Conservation (phyloP, 257 asterid genomes). For the Petrea volubilis region DNA sequence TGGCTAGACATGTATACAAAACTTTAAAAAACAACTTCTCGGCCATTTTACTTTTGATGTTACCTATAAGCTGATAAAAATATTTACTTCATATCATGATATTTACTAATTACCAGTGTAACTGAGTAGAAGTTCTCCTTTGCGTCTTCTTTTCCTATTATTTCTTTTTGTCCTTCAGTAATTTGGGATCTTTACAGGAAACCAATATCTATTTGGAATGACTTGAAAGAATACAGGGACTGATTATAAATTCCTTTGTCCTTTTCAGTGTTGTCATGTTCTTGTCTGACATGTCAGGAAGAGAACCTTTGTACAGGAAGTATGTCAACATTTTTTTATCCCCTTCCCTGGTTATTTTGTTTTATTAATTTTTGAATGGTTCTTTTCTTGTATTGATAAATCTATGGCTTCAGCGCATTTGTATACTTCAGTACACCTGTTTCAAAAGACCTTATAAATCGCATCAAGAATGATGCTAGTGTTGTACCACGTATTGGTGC, state of each 20-base stretch:
- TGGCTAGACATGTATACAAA: too few species aligned
- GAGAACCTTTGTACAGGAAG: constrained; percentile 97
- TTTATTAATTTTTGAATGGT: constrained; percentile 15
- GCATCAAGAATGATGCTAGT: constrained; percentile 87
- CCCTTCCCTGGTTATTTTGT: constrained; percentile 10
- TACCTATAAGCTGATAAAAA: too few species aligned
- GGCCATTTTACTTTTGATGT: too few species aligned
- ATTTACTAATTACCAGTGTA: background rate
- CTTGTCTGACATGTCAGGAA: constrained; percentile 99
- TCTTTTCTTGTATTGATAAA: constrained; percentile 21
- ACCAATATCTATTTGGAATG: constrained; percentile 7
- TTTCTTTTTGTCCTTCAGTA: background rate
- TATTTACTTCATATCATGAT: too few species aligned
- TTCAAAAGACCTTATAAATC: constrained; percentile 71
- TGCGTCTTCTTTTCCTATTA: background rate
- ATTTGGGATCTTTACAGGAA: constrained; percentile 7
- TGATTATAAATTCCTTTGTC: constrained; percentile 36
- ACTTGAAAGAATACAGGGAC: constrained; percentile 25
- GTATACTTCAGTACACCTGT: constrained; percentile 87
- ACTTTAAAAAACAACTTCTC: too few species aligned
- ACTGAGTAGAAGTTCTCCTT: background rate
- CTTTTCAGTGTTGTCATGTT: constrained; percentile 87
- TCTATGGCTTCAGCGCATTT: constrained; percentile 69
- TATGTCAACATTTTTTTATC: constrained; percentile 35
- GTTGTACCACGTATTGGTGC: constrained; percentile 98